A percentile compares a stretch with the other conserved stretches of the same genome.
Evolutionary conservation across 2,329 filamentous ascomycete species (phyloP).

Genomic region (Pleoardoris graminearum): DNA sequence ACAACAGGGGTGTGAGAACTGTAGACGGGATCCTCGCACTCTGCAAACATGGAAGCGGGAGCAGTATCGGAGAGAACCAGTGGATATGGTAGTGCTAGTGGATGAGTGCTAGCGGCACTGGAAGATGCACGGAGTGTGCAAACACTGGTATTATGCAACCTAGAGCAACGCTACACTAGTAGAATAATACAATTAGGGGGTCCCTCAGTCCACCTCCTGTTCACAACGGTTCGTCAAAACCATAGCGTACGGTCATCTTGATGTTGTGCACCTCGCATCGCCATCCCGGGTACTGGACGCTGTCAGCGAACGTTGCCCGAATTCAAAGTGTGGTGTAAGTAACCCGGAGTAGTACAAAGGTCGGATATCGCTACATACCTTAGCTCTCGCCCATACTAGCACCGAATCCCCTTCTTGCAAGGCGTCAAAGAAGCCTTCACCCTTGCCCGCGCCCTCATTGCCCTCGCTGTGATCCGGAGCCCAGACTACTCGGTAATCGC

Average conservation of each 20-base stretch:
- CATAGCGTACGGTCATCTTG: slow-evolving; percentile 25
- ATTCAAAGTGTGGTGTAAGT: neutral
- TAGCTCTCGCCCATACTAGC: slow-evolving; percentile 38
- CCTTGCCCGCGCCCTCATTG: slow-evolving; percentile 31
- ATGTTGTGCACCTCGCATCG: slow-evolving; percentile 28
- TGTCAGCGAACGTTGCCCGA: slow-evolving; percentile 9
- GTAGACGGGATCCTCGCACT: no score
- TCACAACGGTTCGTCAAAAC: slow-evolving; percentile 13
- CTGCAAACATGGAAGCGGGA: no score
- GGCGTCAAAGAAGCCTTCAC: slow-evolving; percentile 30
- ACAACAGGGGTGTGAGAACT: no score
- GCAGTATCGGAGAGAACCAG: no score
- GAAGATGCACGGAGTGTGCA: no score
- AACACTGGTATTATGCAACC: neutral
- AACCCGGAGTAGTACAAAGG: neutral
- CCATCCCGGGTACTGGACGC: slow-evolving; percentile 34
- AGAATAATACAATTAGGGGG: neutral
- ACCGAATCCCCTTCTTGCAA: slow-evolving; percentile 33
- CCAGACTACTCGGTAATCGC: slow-evolving; percentile 29
- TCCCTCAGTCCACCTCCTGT: neutral
- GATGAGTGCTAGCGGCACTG: no score
- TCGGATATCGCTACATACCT: slow-evolving; percentile 22
- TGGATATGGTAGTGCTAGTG: no score
- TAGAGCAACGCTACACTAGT: neutral
- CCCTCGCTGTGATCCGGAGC: slow-evolving; percentile 13